Conservation (phyloP, 2,329 filamentous ascomycete species). For the Passalora sequoiae region DNA sequence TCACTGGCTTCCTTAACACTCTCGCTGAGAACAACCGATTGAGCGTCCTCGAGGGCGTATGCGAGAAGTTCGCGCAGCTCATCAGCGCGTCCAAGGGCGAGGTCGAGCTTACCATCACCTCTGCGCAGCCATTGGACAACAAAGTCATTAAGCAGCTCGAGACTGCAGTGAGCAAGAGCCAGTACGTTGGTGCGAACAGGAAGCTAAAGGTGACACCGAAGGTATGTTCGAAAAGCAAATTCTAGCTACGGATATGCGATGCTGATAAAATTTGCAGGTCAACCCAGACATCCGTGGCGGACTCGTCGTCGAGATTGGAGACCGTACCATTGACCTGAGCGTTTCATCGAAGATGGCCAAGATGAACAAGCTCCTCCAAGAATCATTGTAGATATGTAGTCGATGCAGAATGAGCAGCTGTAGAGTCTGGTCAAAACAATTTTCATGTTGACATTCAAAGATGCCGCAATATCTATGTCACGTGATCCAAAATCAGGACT, state of each 20-base stretch:
- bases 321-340: conserved; percentile 96
- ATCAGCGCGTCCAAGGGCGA: conserved; percentile 88
- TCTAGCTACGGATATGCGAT: not conserved
- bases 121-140: conserved; percentile 82
- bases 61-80: conserved; percentile 78
- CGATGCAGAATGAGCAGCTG: conserved; percentile 11
- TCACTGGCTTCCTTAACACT: conserved; percentile 89
- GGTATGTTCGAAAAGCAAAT: conserved; percentile 35
- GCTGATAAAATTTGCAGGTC: conserved; percentile 53
- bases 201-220: conserved; percentile 96
- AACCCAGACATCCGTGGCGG: conserved; percentile 93
- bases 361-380: conserved; percentile 98
- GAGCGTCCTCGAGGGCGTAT: conserved; percentile 72
- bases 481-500: too few relatives aligned
- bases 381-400: conserved; percentile 75
- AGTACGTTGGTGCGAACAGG: conserved; percentile 84
- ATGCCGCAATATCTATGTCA: too few relatives aligned
- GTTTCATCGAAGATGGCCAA: conserved; percentile 91
- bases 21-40: conserved; percentile 97
- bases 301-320: conserved; percentile 90
- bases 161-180: conserved; percentile 79
- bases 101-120: conserved; percentile 87
- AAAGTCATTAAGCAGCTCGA: conserved; percentile 83
- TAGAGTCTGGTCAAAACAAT: conserved; percentile 12
- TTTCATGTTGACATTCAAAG: too few relatives aligned